A percentile compares a stretch with the other conserved stretches of the same genome.
These are phyloP conservation scores for Tulasnella sp. DNA, from an alignment of 768 basidiomycete species.

Conservation along the genomic window DNA sequence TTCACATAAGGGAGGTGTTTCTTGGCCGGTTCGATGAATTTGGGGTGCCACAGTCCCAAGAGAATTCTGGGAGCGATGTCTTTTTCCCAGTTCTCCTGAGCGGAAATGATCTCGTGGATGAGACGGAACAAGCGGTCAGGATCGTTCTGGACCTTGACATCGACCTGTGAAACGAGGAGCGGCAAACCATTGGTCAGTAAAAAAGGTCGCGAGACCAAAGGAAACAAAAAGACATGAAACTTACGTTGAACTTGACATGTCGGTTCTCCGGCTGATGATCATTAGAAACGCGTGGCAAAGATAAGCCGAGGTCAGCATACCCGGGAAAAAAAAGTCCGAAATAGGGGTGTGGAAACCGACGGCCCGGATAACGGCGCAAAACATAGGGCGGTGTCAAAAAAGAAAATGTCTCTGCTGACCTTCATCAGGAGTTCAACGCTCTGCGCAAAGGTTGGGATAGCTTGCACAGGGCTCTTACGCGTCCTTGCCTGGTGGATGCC, in stretches of 20 bases:
- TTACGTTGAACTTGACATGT: constrained; percentile 36
- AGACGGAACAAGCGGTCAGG: constrained; percentile 75
- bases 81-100: constrained; percentile 64
- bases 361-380: neutral
- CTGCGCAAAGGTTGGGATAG: constrained; percentile 85
- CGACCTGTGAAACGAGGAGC: constrained; percentile 60
- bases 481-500: constrained; percentile 77
- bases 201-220: neutral
- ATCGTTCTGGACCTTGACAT: constrained; percentile 90
- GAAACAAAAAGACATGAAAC: constrained; percentile 22
- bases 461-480: constrained; percentile 66
- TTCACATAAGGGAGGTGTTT: constrained; percentile 70
- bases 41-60: constrained; percentile 85
- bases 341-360: neutral
- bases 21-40: constrained; percentile 73
- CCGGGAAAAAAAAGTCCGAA: neutral
- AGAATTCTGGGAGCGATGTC: constrained; percentile 70
- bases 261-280: constrained; percentile 27
- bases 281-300: neutral
- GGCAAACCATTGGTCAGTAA: neutral
- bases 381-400: neutral
- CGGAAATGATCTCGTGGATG: constrained; percentile 60
- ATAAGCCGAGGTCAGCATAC: neutral
- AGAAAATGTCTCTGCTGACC: constrained; percentile 33
- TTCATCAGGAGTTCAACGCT: constrained; percentile 73